Evolutionary conservation across 2,329 filamentous ascomycete genomes (phyloP), one percentile per base, ranked within the genome.

Genomic region (Penicillium sp.): DNA sequence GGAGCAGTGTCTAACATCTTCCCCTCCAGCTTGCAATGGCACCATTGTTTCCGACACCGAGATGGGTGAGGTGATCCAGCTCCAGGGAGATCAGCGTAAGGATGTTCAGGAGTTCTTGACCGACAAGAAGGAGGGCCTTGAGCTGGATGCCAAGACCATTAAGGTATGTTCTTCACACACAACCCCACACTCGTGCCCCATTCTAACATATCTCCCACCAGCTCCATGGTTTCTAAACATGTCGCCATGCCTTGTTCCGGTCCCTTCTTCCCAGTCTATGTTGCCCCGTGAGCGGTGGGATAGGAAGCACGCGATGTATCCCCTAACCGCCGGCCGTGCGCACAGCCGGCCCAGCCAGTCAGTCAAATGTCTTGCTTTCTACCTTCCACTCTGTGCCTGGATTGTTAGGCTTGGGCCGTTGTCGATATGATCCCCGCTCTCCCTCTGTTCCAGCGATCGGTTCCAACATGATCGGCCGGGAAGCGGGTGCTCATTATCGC

Each of bases 1-100:
- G 24, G 23, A 12, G 13, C 24, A 26, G 9, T 6, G 15, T 27
- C 39, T 29, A 8, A 29, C 39, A 1, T 13, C 6, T 18, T 42
- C 10, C 13, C 26, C n/a, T 42, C 6, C 58, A 90, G 93, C 94
- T 78, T 97, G 93, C 90, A 97, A 99, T 97, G 94, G 94, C 85
- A 97, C 92, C 80, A 95, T 97, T 77, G 92, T 97, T 78, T 86
- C 86, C 74, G 93, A 97, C 79, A 85, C 84, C 68, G 91, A 96
- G 80, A 96, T 97, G 90, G 93, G 93, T 75, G 92, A 97, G 84
- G 93, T 97, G 84, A 97, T 99, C 74, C 94, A 99, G 84, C 89
- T 99, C 73, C 94, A 99, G 80, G 94, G 94, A 71, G 94, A 99
- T 77, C 94, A 99, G 84, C 93, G 94, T 80, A 96, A 96, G 81